Evolutionary conservation across 2,329 filamentous ascomycete genomes (phyloP).

Genomic region (Cryoendolithus antarcticus): DNA sequence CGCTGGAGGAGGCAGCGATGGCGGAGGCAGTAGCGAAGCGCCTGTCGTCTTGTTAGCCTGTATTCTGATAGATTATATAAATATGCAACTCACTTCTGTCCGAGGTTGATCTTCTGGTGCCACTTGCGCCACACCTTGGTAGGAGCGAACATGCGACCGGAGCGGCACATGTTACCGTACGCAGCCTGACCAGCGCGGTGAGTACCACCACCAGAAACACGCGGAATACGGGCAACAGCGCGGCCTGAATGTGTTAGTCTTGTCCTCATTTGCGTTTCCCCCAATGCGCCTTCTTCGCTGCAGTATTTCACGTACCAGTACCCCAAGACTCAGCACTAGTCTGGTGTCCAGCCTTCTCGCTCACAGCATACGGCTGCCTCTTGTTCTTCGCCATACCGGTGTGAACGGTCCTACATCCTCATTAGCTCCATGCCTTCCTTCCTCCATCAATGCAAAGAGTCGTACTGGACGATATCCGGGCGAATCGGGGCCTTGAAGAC

Average conservation of each 20-base stretch:
- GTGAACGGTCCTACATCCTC: slow-evolving; percentile 55
- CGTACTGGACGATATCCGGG: slow-evolving; percentile 96
- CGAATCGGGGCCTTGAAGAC: slow-evolving; percentile 97
- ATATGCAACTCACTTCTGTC: slow-evolving; percentile 65
- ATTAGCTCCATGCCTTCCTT: too few relatives aligned
- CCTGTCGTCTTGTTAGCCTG: slow-evolving; percentile 11
- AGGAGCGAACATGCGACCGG: slow-evolving; percentile 99
- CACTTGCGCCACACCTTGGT: slow-evolving; percentile 99
- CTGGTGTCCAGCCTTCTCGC: slow-evolving; percentile 99
- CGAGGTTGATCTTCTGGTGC: slow-evolving; percentile 99
- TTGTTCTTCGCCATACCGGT: slow-evolving; percentile 99
- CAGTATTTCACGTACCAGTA: slow-evolving; percentile 54
- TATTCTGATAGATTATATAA: too few relatives aligned
- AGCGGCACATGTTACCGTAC: slow-evolving; percentile 99
- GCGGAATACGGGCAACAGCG: slow-evolving; percentile 99
- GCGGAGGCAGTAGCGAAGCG: slow-evolving; percentile 97
- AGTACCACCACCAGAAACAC: slow-evolving; percentile 99
- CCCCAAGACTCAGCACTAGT: slow-evolving; percentile 99
- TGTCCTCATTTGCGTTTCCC: slow-evolving; percentile 6
- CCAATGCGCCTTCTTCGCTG: slow-evolving; percentile 3
- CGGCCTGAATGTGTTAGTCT: slow-evolving; percentile 50
- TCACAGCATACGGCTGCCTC: slow-evolving; percentile 98
- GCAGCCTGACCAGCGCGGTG: slow-evolving; percentile 99
- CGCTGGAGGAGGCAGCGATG: slow-evolving; percentile 88
- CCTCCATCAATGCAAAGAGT: slow-evolving; percentile 7